Evolutionary conservation across 2,329 filamentous ascomycete genomes (phyloP).

Genomic region (Zymoseptoria crescenta): DNA sequence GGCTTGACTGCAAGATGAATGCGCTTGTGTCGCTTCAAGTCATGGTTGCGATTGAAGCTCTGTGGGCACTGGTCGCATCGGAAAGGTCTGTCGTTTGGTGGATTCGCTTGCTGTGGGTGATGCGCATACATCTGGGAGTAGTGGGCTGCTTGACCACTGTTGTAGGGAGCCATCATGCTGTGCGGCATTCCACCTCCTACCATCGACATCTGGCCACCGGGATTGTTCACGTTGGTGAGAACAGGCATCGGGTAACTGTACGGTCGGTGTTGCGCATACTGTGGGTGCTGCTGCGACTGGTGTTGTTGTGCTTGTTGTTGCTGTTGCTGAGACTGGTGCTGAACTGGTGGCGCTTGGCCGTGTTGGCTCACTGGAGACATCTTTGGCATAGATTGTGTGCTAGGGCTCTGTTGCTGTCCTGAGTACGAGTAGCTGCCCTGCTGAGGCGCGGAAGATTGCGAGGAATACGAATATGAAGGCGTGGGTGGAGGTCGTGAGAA

Average conservation of each 20-base stretch:
- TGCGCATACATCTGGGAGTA: conserved; percentile 59
- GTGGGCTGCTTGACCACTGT: conserved; percentile 54
- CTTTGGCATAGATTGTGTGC: conserved; percentile 40
- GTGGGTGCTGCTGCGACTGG: conserved; percentile 41
- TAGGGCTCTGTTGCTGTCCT: conserved; percentile 44
- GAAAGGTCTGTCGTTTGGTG: conserved; percentile 75
- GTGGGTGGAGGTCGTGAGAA: conserved; percentile 52
- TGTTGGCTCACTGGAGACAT: conserved; percentile 47
- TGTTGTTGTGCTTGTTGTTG: conserved; percentile 33
- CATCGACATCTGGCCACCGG: conserved; percentile 62
- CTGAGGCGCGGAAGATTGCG: conserved; percentile 45
- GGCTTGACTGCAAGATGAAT: conserved; percentile 95
- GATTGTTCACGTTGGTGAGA: conserved; percentile 71
- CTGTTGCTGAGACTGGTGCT: conserved; percentile 32
- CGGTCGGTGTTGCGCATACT: conserved; percentile 41
- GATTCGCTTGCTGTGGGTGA: conserved; percentile 42
- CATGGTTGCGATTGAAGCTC: conserved; percentile 93
- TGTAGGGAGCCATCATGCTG: conserved; percentile 50
- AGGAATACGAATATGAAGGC: conserved; percentile 50
- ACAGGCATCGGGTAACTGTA: conserved; percentile 57
- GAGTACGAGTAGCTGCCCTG: conserved; percentile 43
- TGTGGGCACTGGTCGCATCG: conserved; percentile 89
- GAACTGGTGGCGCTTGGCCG: conserved; percentile 37
- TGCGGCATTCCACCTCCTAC: conserved; percentile 51
- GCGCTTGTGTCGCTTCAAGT: conserved; percentile 88